Evolutionary conservation across 106 monocot genomes (phyloP).

Genomic region (Vanilla planifolia): DNA sequence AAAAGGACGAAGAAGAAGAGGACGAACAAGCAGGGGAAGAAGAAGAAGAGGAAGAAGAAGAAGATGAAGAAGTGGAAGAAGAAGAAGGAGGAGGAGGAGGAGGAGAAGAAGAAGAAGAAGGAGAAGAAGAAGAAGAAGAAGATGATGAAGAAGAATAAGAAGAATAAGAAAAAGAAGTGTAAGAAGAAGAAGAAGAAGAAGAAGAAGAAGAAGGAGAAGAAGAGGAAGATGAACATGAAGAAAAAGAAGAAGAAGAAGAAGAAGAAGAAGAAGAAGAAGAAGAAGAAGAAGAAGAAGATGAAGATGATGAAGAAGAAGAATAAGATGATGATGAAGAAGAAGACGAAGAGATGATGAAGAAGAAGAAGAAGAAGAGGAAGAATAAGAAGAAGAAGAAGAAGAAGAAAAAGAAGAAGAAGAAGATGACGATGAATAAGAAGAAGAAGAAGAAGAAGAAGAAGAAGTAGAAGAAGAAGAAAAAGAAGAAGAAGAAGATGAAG

Average conservation of each 20-base stretch:
- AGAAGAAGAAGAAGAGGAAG: not conserved
- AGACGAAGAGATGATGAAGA: no score
- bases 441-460: no score
- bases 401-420: not conserved
- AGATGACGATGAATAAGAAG: no score
- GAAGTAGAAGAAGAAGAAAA: not conserved
- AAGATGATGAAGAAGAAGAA: no score
- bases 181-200: not conserved
- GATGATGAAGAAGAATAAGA: no score
- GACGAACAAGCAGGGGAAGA: no score
- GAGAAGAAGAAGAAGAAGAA: not conserved
- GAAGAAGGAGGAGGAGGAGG: not conserved
- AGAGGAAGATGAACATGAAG: not conserved
- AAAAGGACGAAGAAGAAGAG: no score
- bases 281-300: not conserved
- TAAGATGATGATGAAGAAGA: no score
- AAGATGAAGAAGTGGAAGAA: not conserved
- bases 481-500: not conserved
- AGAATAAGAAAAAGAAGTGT: not conserved
- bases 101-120: not conserved
- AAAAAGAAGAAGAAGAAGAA: not conserved
- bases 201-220: no score
- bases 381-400: no score
- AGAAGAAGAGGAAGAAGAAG: not conserved
- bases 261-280: not conserved